phyloP scores from a whole-genome alignment of 2,329 filamentous ascomycete species.

The Hypoxylon sp. region DNA sequence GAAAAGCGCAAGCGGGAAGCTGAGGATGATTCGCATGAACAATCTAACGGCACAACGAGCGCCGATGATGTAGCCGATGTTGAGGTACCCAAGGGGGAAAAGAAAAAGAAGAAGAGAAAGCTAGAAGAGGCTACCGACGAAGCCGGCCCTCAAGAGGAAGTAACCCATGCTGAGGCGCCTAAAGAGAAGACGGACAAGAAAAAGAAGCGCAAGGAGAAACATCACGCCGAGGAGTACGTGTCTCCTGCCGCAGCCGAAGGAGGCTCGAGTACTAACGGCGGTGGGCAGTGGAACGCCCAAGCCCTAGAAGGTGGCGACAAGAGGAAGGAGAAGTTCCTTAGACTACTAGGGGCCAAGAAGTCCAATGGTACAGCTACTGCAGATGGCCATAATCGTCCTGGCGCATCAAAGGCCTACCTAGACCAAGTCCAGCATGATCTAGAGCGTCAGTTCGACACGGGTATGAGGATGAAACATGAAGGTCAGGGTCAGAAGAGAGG shows the following conservation, averaged over 20 bases:
- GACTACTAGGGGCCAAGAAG: constrained; percentile 67
- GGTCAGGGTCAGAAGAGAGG: constrained; percentile 63
- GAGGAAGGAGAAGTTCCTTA: constrained; percentile 69
- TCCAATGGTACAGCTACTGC: constrained; percentile 48
- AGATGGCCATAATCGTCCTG: constrained; percentile 21
- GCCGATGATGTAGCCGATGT: constrained; percentile 31
- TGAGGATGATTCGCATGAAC: constrained; percentile 36
- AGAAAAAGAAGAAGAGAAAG: constrained; percentile 52
- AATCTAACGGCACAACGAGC: constrained; percentile 29
- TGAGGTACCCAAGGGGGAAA: constrained; percentile 45
- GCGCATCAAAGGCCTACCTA: constrained; percentile 47
- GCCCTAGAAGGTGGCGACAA: constrained; percentile 64
- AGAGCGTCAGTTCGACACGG: constrained; percentile 68
- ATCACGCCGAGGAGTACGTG: constrained; percentile 42
- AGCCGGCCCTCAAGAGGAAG: constrained; percentile 35
- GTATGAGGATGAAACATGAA: constrained; percentile 69
- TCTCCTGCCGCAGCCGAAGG: constrained; percentile 45
- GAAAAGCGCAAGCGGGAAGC: constrained; percentile 52
- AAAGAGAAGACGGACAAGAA: constrained; percentile 47
- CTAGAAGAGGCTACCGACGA: constrained; percentile 32
- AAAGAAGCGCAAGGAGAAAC: constrained; percentile 48
- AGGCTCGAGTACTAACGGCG: constrained; percentile 44
- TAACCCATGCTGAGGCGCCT: constrained; percentile 41
- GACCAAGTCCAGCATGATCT: constrained; percentile 62
- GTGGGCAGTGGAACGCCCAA: constrained; percentile 66